These are phyloP conservation scores for Trichophyton equinum DNA, from an alignment of 2,329 filamentous ascomycete genomes.

Conservation along the genomic window DNA sequence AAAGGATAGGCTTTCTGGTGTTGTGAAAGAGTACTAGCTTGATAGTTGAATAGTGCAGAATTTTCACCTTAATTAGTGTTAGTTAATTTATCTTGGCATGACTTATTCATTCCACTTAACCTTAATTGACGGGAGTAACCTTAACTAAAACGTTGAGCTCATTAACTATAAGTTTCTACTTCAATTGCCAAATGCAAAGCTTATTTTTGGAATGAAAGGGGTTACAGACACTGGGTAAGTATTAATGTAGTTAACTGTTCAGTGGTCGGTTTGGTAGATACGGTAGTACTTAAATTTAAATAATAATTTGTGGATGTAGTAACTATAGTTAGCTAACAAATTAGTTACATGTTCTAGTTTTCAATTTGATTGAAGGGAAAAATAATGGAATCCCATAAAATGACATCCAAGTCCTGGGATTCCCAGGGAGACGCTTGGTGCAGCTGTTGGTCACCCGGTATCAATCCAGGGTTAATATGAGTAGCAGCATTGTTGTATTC, in stretches of 20 bases:
- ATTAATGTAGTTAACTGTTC: too few species aligned
- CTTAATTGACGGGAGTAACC: too few species aligned
- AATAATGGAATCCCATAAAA: not conserved
- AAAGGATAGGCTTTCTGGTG: not conserved
- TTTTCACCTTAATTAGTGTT: too few species aligned
- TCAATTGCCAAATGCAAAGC: too few species aligned
- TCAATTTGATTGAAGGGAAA: not conserved
- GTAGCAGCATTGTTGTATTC: not conserved
- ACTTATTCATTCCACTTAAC: too few species aligned
- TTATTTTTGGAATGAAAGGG: too few species aligned
- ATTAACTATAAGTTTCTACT: too few species aligned
- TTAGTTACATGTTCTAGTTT: not conserved
- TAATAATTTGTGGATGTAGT: too few species aligned
- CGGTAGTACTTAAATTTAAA: not conserved
- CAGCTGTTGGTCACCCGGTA: not conserved
- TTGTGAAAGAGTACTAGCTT: not conserved
- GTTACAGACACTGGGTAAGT: too few species aligned
- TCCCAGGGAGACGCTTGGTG: not conserved
- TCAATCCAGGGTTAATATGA: not conserved
- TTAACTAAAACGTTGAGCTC: too few species aligned
- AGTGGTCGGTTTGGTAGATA: not conserved
- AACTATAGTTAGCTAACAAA: not conserved
- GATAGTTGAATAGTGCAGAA: too few species aligned
- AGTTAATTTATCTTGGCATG: too few species aligned
- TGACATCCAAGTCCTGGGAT: not conserved